Evolutionary conservation across 2,329 filamentous ascomycete genomes (phyloP).

Genomic region (Anisogramma anomala): DNA sequence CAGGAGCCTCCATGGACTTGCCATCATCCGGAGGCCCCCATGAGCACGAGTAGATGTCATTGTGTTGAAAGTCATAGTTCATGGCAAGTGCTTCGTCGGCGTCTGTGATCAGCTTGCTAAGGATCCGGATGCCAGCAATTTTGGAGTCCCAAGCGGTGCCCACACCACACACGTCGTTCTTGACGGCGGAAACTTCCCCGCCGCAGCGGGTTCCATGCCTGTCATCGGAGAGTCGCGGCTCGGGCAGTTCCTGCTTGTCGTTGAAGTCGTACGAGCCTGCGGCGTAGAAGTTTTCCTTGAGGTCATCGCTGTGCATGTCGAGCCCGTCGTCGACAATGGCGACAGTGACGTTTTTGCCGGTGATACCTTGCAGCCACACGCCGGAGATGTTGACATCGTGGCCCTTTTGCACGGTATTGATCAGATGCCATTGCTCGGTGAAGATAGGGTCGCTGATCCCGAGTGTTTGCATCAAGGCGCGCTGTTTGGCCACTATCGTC

Average conservation of each 20-base stretch:
- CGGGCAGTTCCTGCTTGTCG: conserved; percentile 66
- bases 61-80: conserved; percentile 84
- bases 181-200: conserved; percentile 85
- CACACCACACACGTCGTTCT: conserved; percentile 88
- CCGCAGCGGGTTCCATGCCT: conserved; percentile 88
- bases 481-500: conserved; percentile 39
- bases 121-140: conserved; percentile 82
- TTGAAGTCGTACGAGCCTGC: conserved; percentile 95
- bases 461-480: conserved; percentile 52
- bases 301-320: conserved; percentile 88
- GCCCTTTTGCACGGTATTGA: conserved; percentile 67
- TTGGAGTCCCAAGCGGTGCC: conserved; percentile 88
- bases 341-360: conserved; percentile 76
- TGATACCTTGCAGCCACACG: conserved; percentile 83
- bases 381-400: conserved; percentile 96
- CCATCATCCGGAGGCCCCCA: conserved; percentile 97
- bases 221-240: conserved; percentile 73
- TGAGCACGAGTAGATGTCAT: conserved; percentile 96
- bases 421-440: conserved; percentile 87
- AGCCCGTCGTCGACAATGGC: conserved; percentile 94
- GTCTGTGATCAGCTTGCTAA: conserved; percentile 82
- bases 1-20: conserved; percentile 83
- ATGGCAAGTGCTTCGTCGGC: conserved; percentile 85
- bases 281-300: conserved; percentile 89
- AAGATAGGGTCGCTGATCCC: conserved; percentile 84